These are phyloP conservation scores for Kazachstania kunashirensis DNA, from an alignment of 805 yeast genomes.

Conservation along the genomic window DNA sequence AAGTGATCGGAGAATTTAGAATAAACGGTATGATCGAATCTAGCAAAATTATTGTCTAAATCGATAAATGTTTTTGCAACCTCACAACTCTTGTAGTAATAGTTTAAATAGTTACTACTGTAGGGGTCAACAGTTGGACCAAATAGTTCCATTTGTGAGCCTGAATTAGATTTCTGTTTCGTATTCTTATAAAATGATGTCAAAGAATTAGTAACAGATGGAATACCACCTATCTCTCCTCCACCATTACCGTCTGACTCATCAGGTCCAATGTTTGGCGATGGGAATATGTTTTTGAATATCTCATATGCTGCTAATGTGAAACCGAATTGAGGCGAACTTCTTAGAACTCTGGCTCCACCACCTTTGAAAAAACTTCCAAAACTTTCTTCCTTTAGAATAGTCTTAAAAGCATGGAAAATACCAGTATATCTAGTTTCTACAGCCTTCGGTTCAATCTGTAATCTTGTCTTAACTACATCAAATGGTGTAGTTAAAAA, in stretches of 20 bases:
- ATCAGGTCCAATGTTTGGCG: conserved; percentile 1
- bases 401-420: conserved; percentile 63
- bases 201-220: conserved; percentile 18
- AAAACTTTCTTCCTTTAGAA: conserved; percentile 73
- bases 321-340: conserved; percentile 96
- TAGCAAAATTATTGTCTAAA: conserved; percentile 50
- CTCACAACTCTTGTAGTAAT: conserved; percentile 49
- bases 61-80: conserved; percentile 53
- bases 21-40: conserved; percentile 44
- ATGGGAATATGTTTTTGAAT: conserved; percentile 41
- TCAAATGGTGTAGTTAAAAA: conserved; percentile 94
- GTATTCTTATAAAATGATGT: conserved; percentile 13
- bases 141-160: conserved; percentile 13
- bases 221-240: conserved; percentile 19
- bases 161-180: conserved; percentile 8
- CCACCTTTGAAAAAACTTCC: conserved; percentile 93
- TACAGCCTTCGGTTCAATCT: conserved; percentile 68
- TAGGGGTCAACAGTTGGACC: conserved; percentile 25
- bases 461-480: conserved; percentile 91
- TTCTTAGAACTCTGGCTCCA: conserved; percentile 84
- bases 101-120: conserved; percentile 36
- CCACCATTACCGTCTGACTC: conserved; percentile 5
- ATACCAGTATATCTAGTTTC: conserved; percentile 73
- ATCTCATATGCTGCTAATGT: conserved; percentile 95
- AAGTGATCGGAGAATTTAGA: conserved; percentile 25